Evolutionary conservation across 1,139 yeast genomes (phyloP).

Genomic region (Magnusiomyces magnusii): DNA sequence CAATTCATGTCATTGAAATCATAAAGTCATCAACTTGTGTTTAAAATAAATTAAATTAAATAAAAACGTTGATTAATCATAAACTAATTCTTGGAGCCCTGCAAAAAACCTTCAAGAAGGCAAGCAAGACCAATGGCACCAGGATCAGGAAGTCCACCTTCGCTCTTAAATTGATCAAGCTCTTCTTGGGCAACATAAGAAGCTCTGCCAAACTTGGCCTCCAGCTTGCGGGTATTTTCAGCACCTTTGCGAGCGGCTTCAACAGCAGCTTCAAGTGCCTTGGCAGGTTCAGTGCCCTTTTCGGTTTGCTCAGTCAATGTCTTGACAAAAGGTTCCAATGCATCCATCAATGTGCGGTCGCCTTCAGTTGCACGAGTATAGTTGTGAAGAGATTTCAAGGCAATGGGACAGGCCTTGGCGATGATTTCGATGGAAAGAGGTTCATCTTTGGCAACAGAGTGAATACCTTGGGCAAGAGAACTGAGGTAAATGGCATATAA

Average conservation of each 20-base stretch:
- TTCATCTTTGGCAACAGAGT: slow-evolving; percentile 22
- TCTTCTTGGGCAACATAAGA: slow-evolving; percentile 71
- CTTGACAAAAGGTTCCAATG: slow-evolving; percentile 61
- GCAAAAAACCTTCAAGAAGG: slow-evolving; percentile 25
- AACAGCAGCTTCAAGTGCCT: slow-evolving; percentile 51
- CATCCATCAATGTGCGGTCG: slow-evolving; percentile 49
- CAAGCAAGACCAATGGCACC: slow-evolving; percentile 55
- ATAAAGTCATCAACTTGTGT: too few relatives aligned
- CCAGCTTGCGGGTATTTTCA: slow-evolving; percentile 58
- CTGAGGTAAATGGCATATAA: slow-evolving; percentile 75
- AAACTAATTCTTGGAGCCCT: slow-evolving; percentile 17
- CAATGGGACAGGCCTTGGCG: slow-evolving; percentile 42
- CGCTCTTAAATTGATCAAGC: slow-evolving; percentile 35
- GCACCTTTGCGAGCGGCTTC: slow-evolving; percentile 71
- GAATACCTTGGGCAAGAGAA: slow-evolving; percentile 50
- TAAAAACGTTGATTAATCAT: not conserved
- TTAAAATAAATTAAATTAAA: too few relatives aligned
- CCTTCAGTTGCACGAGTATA: slow-evolving; percentile 78
- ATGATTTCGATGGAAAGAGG: slow-evolving; percentile 34
- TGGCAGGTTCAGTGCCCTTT: slow-evolving; percentile 29
- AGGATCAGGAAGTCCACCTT: slow-evolving; percentile 71
- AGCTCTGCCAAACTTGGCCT: slow-evolving; percentile 90
- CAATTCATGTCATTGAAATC: too few relatives aligned
- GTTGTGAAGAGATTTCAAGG: slow-evolving; percentile 56
- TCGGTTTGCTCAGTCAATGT: slow-evolving; percentile 35